Base-by-base conservation (phyloP, 208 protist species). In the Leishmania tarentolae region DNA sequence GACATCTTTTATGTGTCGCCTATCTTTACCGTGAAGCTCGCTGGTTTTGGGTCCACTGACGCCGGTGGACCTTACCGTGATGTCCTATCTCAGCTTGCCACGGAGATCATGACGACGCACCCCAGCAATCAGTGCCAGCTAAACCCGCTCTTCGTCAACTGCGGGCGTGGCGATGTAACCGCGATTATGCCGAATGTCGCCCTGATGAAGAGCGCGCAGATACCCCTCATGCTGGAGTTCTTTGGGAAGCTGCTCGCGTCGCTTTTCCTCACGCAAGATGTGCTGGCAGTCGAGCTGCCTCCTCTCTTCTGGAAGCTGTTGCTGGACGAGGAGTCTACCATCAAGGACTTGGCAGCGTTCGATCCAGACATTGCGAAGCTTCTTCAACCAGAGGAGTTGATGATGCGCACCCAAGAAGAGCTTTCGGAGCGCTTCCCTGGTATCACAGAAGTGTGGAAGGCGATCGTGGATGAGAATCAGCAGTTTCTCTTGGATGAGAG, bases 231-330 rank as follows among this genome's bases (percentile, higher is more conserved):
- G 95, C 91, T 98, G 47, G 91, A 97, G 81, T 99, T 99, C 83
- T 92, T 98, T 63, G 97, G 96, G 28, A 96, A 95, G 83, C 86
- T 99, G 57, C 93, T 99, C 77, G 98, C 97, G 13, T 87, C 95
- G 17, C 97, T 95, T 74, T 96, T 99, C 68, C 75, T 98, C 42
- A 94, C 94, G 11, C 89, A 92, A 50, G 92, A 98, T 70, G 56
- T 98, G 24, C 82, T 99, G 17, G 88, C 96, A 1, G 90, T 99
- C 9, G 92, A 98, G 87, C 89, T 99, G 75, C 94, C 98, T 47
- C 88, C 94, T 21, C 75, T 99, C 4, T 95, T 99, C 78, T 99
- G 97, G 97, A 98, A 98, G 81, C 82, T 88, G 59, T 79, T 99
- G 2, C 89, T 98, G 9, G 86, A 87, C 59, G 93, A 98, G 70